These are phyloP conservation scores for Russula olivacea DNA, from an alignment of 768 basidiomycete genomes.

Conservation along the genomic window DNA sequence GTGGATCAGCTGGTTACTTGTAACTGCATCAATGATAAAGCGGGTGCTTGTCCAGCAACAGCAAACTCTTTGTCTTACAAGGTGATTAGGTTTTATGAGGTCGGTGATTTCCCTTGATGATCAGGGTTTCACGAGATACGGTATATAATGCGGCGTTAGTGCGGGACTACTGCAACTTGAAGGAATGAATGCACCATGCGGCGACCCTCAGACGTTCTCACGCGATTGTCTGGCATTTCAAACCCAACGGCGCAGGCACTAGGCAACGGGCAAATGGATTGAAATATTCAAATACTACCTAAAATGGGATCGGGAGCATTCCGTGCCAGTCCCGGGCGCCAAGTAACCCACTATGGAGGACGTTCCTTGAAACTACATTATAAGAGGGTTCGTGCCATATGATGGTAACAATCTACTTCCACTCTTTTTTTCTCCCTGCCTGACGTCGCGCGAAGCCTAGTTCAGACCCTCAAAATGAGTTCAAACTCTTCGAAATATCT, in stretches of 20 bases:
- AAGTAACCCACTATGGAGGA: not conserved
- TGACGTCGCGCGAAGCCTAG: not conserved
- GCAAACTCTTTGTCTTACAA: too few relatives aligned
- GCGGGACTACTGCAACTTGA: not conserved
- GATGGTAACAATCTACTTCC: not conserved
- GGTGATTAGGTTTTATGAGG: not conserved
- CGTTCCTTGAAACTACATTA: not conserved
- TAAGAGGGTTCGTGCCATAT: not conserved
- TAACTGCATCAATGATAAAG: not conserved
- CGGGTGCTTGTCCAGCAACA: not conserved
- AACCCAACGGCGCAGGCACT: not conserved
- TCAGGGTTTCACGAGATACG: not conserved
- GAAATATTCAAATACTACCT: not conserved
- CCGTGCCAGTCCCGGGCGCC: slow-evolving; percentile 1
- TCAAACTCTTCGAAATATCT: not conserved
- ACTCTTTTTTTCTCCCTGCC: not conserved
- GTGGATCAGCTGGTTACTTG: not conserved
- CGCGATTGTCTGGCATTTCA: not conserved
- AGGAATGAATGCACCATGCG: not conserved
- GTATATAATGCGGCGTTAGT: not conserved
- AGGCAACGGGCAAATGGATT: not conserved
- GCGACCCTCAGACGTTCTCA: not conserved
- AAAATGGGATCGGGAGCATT: not conserved
- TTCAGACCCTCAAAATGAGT: slow-evolving; percentile 1
- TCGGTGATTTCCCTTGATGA: not conserved